phyloP scores from a whole-genome alignment of 2,329 filamentous ascomycete species.

The Neoscytalidium dimidiatum region DNA sequence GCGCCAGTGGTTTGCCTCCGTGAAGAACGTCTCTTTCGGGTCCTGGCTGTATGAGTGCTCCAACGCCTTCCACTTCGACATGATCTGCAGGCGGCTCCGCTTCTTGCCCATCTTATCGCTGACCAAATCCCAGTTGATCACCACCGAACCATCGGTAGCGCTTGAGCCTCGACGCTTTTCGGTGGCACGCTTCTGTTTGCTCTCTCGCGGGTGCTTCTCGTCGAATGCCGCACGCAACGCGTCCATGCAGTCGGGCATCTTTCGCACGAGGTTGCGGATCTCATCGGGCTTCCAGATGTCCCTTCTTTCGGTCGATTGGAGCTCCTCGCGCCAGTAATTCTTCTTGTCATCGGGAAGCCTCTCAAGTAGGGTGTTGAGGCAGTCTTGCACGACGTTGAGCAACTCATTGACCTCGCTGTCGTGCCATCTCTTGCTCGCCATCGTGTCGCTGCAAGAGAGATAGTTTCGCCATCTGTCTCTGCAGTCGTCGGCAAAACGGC shows the following conservation, averaged over 20 bases:
- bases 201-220: constrained; percentile 8
- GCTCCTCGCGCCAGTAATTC: constrained; percentile 20
- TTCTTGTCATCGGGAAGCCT: constrained; percentile 25
- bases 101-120: constrained; percentile 62
- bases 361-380: constrained; percentile 53
- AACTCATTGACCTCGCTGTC: constrained; percentile 61
- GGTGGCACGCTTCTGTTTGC: constrained; percentile 13
- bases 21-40: constrained; percentile 12
- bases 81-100: constrained; percentile 68
- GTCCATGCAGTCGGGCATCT: constrained; percentile 22
- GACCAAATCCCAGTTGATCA: constrained; percentile 66
- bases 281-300: constrained; percentile 27
- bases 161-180: constrained; percentile 11
- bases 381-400: constrained; percentile 54
- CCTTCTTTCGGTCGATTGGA: constrained; percentile 24
- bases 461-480: constrained; percentile 73
- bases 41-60: constrained; percentile 5
- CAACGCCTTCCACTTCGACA: constrained; percentile 62
- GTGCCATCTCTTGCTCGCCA: constrained; percentile 60
- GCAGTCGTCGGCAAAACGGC: constrained; percentile 65
- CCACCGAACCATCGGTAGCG: constrained; percentile 7
- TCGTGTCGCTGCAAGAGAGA: constrained; percentile 58
- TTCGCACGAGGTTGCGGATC: constrained; percentile 32
- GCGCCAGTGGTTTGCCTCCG: constrained; percentile 23
- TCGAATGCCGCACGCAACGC: constrained; percentile 3